Conservation (phyloP, 2,329 filamentous ascomycete genomes). For the Trichophyton rubrum region DNA sequence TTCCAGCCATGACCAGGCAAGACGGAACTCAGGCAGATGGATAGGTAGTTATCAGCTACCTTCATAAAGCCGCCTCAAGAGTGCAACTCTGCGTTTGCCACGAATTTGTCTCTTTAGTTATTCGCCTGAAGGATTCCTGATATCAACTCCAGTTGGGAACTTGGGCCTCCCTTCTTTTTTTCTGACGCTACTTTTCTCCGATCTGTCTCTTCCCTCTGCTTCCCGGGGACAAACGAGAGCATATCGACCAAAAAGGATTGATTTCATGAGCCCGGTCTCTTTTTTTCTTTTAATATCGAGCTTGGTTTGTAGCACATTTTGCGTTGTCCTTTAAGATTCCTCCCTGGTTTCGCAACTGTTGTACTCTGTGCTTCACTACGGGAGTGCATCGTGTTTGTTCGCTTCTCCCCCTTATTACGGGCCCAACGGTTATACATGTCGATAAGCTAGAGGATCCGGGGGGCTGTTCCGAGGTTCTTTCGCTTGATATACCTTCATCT, state of each 20-base stretch:
- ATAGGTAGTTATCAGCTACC: background rate
- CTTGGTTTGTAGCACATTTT: conserved; percentile 1
- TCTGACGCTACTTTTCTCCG: background rate
- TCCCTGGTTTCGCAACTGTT: background rate
- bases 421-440: background rate
- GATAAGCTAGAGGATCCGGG: background rate
- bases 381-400: background rate
- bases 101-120: background rate
- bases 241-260: background rate
- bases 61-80: background rate
- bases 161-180: background rate
- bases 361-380: background rate
- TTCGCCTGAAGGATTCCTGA: background rate
- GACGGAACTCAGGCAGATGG: background rate
- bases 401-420: background rate
- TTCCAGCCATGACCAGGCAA: background rate
- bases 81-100: conserved; percentile 2
- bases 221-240: background rate
- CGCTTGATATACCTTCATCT: background rate
- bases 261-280: background rate
- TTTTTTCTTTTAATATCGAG: background rate
- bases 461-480: too few relatives aligned
- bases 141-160: background rate
- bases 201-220: background rate
- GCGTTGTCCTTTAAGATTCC: background rate